Evolutionary conservation across 108 stramenopile species (phyloP).

Genomic region (Nitzschia inconspicua): DNA sequence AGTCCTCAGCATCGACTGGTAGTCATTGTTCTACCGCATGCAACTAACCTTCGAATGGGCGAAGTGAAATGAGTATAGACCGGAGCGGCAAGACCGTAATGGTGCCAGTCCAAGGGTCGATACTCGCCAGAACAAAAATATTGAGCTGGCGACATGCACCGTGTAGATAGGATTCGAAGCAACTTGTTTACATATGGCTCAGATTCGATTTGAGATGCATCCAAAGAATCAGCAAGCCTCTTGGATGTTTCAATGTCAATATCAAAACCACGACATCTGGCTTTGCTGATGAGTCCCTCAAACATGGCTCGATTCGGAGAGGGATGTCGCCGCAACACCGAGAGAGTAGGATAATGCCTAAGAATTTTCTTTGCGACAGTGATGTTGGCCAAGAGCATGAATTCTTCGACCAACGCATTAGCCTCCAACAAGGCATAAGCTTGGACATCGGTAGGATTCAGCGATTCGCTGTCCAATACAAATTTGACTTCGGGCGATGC

Average conservation of each 20-base stretch:
- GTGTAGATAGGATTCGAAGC: conserved; percentile 93
- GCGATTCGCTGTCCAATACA: conserved; percentile 92
- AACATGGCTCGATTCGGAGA: conserved; percentile 95
- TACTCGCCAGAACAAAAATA: conserved; percentile 98
- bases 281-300: conserved; percentile 88
- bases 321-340: conserved; percentile 95
- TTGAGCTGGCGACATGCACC: conserved; percentile 97
- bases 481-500: conserved; percentile 98
- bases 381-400: conserved; percentile 99
- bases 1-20: neutral
- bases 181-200: conserved; percentile 96
- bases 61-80: conserved; percentile 99
- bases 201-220: conserved; percentile 70
- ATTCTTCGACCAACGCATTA: conserved; percentile 95
- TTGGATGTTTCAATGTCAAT: conserved; percentile 92
- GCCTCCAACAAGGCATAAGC: conserved; percentile 89
- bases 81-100: conserved; percentile 99
- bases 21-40: neutral
- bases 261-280: conserved; percentile 68
- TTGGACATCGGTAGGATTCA: conserved; percentile 97
- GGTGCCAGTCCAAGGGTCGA: conserved; percentile 85
- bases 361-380: conserved; percentile 94
- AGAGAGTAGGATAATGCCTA: conserved; percentile 86
- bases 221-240: conserved; percentile 91
- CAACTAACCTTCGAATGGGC: conserved; percentile 81